A percentile compares a stretch with the other conserved stretches of the same genome.
phyloP scores from a whole-genome alignment of 768 basidiomycete species.

The Cystofilobasidium macerans region DNA sequence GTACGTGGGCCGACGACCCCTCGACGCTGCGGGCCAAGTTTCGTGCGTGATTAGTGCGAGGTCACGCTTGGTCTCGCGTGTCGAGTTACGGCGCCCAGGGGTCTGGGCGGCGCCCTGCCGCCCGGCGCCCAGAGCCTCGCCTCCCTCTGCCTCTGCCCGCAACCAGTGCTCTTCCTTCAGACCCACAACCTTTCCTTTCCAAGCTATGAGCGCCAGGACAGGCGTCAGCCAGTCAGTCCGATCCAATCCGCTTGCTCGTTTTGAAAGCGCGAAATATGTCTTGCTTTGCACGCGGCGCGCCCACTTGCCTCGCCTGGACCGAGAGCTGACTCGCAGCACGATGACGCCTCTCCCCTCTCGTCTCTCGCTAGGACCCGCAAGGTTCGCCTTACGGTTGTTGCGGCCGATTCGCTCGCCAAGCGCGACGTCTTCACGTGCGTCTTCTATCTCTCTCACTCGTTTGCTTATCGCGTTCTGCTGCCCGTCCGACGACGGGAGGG shows the following conservation, averaged over 20 bases:
- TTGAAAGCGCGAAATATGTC: too few relatives aligned
- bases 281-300: not conserved
- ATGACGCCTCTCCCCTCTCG: not conserved
- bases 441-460: not conserved
- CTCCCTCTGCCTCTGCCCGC: not conserved
- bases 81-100: too few relatives aligned
- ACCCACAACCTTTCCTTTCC: not conserved
- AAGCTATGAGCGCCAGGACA: conserved; percentile 12
- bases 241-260: too few relatives aligned
- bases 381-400: conserved; percentile 89
- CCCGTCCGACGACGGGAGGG: too few relatives aligned
- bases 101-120: too few relatives aligned
- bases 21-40: too few relatives aligned
- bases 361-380: too few relatives aligned
- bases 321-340: too few relatives aligned
- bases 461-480: too few relatives aligned
- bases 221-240: not conserved
- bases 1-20: too few relatives aligned
- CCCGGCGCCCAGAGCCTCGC: not conserved
- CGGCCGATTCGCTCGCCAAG: conserved; percentile 85
- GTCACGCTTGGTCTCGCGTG: too few relatives aligned
- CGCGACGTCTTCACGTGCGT: conserved; percentile 54
- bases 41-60: too few relatives aligned
- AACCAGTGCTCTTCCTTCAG: not conserved
- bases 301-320: not conserved